Evolutionary conservation across 768 basidiomycete genomes (phyloP).

Genomic region (Psilocybe sp.): DNA sequence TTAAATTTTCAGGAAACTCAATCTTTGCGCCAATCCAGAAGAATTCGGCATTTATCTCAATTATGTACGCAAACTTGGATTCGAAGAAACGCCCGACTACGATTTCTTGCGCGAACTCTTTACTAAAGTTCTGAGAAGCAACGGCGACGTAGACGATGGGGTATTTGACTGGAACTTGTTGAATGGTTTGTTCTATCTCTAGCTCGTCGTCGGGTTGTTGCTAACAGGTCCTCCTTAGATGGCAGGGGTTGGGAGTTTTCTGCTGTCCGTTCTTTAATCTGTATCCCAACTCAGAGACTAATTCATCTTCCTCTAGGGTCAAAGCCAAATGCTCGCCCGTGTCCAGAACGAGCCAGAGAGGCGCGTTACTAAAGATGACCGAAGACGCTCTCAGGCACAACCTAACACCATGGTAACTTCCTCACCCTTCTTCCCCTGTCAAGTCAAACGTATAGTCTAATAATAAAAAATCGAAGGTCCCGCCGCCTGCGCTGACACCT

Average conservation of each 20-base stretch:
- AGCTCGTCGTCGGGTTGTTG: neutral
- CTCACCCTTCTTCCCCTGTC: slow-evolving; percentile 78
- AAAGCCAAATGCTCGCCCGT: slow-evolving; percentile 64
- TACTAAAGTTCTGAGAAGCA: slow-evolving; percentile 89
- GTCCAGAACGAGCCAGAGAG: slow-evolving; percentile 61
- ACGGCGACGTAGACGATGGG: slow-evolving; percentile 87
- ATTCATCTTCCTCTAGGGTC: slow-evolving; percentile 36
- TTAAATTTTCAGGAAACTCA: slow-evolving; percentile 6
- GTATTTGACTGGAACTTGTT: slow-evolving; percentile 96
- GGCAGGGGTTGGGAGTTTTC: slow-evolving; percentile 95
- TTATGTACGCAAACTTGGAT: slow-evolving; percentile 98
- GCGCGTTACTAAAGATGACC: slow-evolving; percentile 65
- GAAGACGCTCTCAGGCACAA: slow-evolving; percentile 58
- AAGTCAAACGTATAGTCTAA: slow-evolving; percentile 74
- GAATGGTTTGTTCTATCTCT: slow-evolving; percentile 50
- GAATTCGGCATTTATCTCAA: slow-evolving; percentile 99
- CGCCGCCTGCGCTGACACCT: slow-evolving; percentile 50
- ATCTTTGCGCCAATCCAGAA: slow-evolving; percentile 47
- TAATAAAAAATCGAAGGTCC: slow-evolving; percentile 68
- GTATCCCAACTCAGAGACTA: neutral
- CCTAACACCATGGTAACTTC: slow-evolving; percentile 51
- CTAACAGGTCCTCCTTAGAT: slow-evolving; percentile 36
- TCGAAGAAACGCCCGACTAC: slow-evolving; percentile 99
- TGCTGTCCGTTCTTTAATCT: slow-evolving; percentile 44
- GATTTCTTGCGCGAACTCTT: slow-evolving; percentile 96